These are phyloP conservation scores for Amoeboaphelidium protococcarum DNA, from an alignment of 371 early-diverging fungal genomes.

Conservation along the genomic window DNA sequence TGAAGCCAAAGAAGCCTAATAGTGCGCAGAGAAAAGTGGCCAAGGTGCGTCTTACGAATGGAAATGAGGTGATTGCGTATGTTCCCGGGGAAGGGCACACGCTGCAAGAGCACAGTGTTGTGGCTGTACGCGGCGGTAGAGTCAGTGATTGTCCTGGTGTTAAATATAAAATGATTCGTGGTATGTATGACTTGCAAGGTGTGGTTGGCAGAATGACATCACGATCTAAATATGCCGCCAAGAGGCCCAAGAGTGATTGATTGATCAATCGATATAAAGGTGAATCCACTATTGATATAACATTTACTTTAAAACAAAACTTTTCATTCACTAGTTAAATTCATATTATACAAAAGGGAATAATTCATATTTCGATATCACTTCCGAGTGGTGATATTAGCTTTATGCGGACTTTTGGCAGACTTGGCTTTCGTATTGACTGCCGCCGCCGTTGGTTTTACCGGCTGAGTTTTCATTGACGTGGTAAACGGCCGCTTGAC, in stretches of 20 bases:
- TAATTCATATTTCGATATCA: background rate
- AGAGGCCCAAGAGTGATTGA: slow-evolving; percentile 30
- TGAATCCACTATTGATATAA: no score
- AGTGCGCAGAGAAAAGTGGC: slow-evolving; percentile 69
- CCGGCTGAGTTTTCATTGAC: no score
- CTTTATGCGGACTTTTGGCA: background rate
- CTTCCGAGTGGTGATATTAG: background rate
- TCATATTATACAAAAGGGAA: background rate
- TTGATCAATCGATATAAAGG: background rate
- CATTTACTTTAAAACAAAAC: no score
- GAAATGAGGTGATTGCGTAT: slow-evolving; percentile 66
- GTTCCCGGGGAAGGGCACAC: slow-evolving; percentile 96
- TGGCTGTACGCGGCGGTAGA: slow-evolving; percentile 74
- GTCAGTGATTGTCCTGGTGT: slow-evolving; percentile 94
- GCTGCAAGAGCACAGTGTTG: slow-evolving; percentile 87
- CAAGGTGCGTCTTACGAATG: slow-evolving; percentile 56
- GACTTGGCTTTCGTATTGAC: background rate
- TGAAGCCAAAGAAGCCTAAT: slow-evolving; percentile 79
- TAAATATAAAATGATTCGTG: slow-evolving; percentile 71
- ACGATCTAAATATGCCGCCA: slow-evolving; percentile 79
- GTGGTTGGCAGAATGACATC: slow-evolving; percentile 56
- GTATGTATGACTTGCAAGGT: slow-evolving; percentile 77
- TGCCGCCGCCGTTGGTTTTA: no score
- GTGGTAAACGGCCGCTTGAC: no score
- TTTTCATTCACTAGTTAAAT: background rate